Percentiles rank a stretch among this genome's conserved stretches.
Conservation (phyloP, 441 rosid genomes). For the Pelargonium citronellum region DNA sequence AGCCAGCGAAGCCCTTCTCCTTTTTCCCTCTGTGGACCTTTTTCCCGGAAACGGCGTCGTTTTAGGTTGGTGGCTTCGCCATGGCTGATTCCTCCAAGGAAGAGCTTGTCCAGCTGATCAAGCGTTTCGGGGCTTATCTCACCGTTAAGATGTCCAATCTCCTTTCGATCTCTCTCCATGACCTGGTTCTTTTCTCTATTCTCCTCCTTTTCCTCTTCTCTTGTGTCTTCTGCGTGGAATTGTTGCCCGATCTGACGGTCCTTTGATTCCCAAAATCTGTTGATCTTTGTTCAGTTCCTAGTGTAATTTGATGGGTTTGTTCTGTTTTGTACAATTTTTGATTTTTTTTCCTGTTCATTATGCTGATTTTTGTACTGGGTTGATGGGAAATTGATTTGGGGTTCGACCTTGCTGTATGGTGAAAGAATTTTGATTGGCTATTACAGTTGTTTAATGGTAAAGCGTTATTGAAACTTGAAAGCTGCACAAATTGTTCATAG, state of each 20-base stretch:
- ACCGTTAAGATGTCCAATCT: constrained; percentile 70
- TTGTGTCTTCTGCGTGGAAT: not conserved
- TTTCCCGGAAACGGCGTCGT: not conserved
- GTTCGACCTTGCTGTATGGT: not conserved
- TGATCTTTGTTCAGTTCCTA: not conserved
- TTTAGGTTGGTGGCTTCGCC: constrained; percentile 7
- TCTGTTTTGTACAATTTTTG: not conserved
- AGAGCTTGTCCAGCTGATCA: constrained; percentile 70
- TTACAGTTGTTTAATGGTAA: not conserved
- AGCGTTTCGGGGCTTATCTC: constrained; percentile 73
- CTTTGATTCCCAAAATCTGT: not conserved
- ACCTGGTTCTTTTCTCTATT: constrained; percentile 42
- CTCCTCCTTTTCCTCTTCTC: not conserved
- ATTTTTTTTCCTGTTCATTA: not conserved
- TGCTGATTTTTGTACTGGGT: not conserved
- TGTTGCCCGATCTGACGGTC: not conserved
- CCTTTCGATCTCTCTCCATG: constrained; percentile 54
- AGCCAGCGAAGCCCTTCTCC: not conserved
- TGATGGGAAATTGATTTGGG: not conserved
- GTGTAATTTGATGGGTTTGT: not conserved
- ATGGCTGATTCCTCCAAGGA: constrained; percentile 79
- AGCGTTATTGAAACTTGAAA: not conserved
- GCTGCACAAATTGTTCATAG: not conserved
- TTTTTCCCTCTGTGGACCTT: not conserved
- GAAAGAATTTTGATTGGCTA: not conserved